phyloP scores from a whole-genome alignment of 202 grass and related monocot genomes.

The Schoenoplectus tabernaemontani region DNA sequence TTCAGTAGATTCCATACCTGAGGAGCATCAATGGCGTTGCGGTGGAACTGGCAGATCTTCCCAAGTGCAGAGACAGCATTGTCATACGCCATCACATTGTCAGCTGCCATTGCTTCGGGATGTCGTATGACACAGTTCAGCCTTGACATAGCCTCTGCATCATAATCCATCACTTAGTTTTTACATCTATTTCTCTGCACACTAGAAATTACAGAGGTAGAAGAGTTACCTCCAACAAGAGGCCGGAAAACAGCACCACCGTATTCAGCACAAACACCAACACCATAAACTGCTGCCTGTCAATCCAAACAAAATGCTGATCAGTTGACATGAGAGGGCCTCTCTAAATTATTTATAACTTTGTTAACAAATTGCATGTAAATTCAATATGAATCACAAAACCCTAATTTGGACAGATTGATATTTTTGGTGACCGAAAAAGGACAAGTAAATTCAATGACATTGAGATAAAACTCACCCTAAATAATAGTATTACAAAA shows the following conservation, averaged over 20 bases:
- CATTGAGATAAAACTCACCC: not conserved
- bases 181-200: not conserved
- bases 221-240: slow-evolving; percentile 72
- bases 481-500: not conserved
- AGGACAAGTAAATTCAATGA: not conserved
- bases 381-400: not conserved
- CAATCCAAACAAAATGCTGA: not conserved
- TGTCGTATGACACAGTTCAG: slow-evolving; percentile 82
- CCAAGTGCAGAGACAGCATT: slow-evolving; percentile 96
- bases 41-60: slow-evolving; percentile 91
- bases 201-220: not conserved
- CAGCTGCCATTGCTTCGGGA: slow-evolving; percentile 53
- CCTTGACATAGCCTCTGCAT: slow-evolving; percentile 84
- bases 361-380: not conserved
- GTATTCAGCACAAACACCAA: slow-evolving; percentile 96
- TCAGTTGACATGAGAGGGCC: not conserved
- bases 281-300: slow-evolving; percentile 94
- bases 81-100: slow-evolving; percentile 96
- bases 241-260: slow-evolving; percentile 70
- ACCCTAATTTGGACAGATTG: not conserved
- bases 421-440: not conserved
- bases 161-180: slow-evolving; percentile 9
- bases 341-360: no score
- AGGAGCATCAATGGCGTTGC: slow-evolving; percentile 63
- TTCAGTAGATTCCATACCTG: slow-evolving; percentile 47